phyloP scores from a whole-genome alignment of 495 filamentous ascomycete genomes.

The Extremus antarcticus region DNA sequence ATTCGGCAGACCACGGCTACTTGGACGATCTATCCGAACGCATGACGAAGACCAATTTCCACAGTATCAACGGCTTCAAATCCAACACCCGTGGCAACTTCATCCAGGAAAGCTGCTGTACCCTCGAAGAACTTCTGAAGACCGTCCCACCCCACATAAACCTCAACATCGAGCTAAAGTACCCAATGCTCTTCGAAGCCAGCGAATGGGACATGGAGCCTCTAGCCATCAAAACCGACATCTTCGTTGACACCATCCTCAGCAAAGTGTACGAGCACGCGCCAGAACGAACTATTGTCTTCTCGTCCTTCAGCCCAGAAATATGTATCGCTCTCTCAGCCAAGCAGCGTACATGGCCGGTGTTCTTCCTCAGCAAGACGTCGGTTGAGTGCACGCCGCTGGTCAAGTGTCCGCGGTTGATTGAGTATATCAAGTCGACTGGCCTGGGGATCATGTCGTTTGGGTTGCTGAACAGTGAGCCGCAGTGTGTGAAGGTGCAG shows the following conservation, averaged over 20 bases:
- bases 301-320: background rate
- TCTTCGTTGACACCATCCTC: background rate
- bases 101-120: background rate
- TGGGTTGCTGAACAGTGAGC: background rate
- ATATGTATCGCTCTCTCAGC: background rate
- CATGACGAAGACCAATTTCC: background rate
- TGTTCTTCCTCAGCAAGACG: slow-evolving; percentile 3
- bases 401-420: background rate
- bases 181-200: background rate
- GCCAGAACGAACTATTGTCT: background rate
- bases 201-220: background rate
- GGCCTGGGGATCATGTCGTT: background rate
- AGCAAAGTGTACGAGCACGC: background rate
- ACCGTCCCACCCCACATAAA: background rate
- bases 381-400: background rate
- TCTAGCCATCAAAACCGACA: background rate
- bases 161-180: background rate
- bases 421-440: background rate
- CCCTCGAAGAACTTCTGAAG: background rate
- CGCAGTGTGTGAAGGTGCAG: background rate
- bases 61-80: background rate
- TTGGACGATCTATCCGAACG: background rate
- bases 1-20: background rate
- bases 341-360: background rate
- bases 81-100: slow-evolving; percentile 1